Percentiles rank a stretch among this genome's conserved stretches.
These are phyloP conservation scores for Volvox reticuliferus DNA, from an alignment of 139 green algal species.

Conservation along the genomic window DNA sequence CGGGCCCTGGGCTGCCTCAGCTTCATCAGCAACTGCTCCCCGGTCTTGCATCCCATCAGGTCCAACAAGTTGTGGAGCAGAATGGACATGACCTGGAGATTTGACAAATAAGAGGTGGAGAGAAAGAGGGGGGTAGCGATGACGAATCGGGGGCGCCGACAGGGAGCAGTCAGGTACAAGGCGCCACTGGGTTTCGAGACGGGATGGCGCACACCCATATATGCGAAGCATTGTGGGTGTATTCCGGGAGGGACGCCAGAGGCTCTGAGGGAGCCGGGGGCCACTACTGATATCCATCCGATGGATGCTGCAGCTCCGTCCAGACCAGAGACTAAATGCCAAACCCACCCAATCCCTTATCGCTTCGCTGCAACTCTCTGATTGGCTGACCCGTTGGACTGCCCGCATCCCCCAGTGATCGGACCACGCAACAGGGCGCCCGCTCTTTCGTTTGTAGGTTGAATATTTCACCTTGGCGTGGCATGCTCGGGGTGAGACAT, in stretches of 20 bases:
- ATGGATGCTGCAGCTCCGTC: no score
- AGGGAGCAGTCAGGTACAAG: no score
- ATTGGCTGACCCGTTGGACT: background rate
- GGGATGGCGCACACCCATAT: no score
- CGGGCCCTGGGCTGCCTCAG: conserved; percentile 38
- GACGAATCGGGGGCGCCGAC: background rate
- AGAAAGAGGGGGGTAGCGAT: background rate
- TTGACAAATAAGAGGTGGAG: background rate
- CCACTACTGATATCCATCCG: no score
- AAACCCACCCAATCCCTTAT: no score
- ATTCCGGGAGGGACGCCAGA: no score
- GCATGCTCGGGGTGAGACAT: background rate
- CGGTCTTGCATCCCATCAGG: conserved; percentile 14
- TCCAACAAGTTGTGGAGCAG: conserved; percentile 23
- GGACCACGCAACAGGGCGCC: background rate
- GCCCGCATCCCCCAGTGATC: background rate
- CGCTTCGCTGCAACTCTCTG: no score
- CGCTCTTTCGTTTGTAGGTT: background rate
- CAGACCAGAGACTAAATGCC: no score
- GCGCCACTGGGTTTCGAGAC: no score
- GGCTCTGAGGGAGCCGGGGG: no score
- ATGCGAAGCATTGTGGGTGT: no score
- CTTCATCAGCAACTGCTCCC: conserved; percentile 16
- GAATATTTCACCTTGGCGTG: background rate
- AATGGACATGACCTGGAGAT: conserved; percentile 39